Percentiles rank a stretch among this genome's conserved stretches.
Conservation (phyloP, 768 basidiomycete genomes). For the Termitomyces sp. region DNA sequence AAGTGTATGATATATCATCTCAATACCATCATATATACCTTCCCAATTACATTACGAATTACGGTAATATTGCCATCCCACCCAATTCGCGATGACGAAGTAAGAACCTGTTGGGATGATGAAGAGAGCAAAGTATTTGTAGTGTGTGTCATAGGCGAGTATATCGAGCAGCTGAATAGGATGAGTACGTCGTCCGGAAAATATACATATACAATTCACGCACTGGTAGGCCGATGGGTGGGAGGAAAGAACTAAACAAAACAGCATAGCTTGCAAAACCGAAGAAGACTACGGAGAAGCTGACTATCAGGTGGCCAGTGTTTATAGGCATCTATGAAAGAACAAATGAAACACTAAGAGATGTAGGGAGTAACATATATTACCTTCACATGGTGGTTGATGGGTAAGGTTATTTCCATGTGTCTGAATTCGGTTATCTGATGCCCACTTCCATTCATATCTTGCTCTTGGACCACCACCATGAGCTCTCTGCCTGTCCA, state of each 20-base stretch:
- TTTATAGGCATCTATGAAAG: slow-evolving; percentile 14
- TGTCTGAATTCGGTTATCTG: slow-evolving; percentile 23
- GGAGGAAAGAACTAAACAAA: slow-evolving; percentile 63
- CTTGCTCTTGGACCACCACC: slow-evolving; percentile 28
- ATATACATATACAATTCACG: slow-evolving; percentile 18
- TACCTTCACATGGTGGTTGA: slow-evolving; percentile 3
- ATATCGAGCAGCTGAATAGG: slow-evolving; percentile 54
- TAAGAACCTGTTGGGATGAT: slow-evolving; percentile 80
- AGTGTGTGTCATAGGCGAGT: slow-evolving; percentile 73
- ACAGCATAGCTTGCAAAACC: slow-evolving; percentile 56
- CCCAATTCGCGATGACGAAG: slow-evolving; percentile 98
- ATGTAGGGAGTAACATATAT: not conserved
- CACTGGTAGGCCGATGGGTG: slow-evolving; percentile 48
- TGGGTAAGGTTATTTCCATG: not conserved
- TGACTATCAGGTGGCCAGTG: slow-evolving; percentile 46
- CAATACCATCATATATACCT: not conserved
- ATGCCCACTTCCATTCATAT: slow-evolving; percentile 32
- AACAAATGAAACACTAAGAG: not conserved
- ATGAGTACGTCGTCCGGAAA: not conserved
- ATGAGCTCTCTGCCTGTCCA: slow-evolving; percentile 23
- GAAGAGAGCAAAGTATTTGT: slow-evolving; percentile 83
- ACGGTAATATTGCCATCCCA: slow-evolving; percentile 96
- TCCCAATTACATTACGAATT: slow-evolving; percentile 68
- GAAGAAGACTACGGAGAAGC: slow-evolving; percentile 49
- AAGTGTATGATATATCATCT: slow-evolving; percentile 6